Evolutionary conservation across 2,329 filamentous ascomycete genomes (phyloP), one percentile per base, ranked within the genome.

Genomic region (Cytospora piceicola): DNA sequence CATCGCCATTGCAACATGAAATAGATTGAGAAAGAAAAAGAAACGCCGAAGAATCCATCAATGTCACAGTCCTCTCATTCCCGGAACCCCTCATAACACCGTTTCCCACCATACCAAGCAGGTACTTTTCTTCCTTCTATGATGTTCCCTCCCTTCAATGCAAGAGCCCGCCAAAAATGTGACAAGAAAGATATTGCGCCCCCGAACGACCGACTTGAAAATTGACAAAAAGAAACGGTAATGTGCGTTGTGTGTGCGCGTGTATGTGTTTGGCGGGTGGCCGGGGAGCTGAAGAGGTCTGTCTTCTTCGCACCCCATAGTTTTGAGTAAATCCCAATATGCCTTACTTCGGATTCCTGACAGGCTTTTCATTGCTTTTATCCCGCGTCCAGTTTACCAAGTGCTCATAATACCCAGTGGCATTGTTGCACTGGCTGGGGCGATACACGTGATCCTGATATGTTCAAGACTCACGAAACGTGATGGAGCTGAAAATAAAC

Each of bases 151-250:
- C 46, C 46, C n/a, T 63, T 14, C 68, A 22, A 72, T 75, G 59
- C 42, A 30, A 30, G 49, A 52, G 46, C 12, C 46, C 46, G 8
- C 46, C 46, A 4, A 49, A 49, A 49, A 24, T 49, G 46, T 49
- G 46, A 49, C 20, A 49, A 8, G n/a, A 46, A 24, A n/a, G 56
- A 74, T 64, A 72, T 61, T 30, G 51, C 49, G 53, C 53, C 60
- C 32, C 54, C 17, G 57, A 32, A 58, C 24, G 53, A 59, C 34
- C n/a, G 29, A 61, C 51, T 11, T 57, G 49, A 46, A 29, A 5
- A 15, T 34, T 3, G 32, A 36, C n/a, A 11, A 46, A 15, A 27
- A 27, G 6, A 56, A 65, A 36, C 4, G 32, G 51, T 49, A 42
- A 54, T 29, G 29, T 17, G 34, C 17, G 51, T 27, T 30, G 49